phyloP scores from a whole-genome alignment of 768 basidiomycete species.

The Daedaleopsis nitida region DNA sequence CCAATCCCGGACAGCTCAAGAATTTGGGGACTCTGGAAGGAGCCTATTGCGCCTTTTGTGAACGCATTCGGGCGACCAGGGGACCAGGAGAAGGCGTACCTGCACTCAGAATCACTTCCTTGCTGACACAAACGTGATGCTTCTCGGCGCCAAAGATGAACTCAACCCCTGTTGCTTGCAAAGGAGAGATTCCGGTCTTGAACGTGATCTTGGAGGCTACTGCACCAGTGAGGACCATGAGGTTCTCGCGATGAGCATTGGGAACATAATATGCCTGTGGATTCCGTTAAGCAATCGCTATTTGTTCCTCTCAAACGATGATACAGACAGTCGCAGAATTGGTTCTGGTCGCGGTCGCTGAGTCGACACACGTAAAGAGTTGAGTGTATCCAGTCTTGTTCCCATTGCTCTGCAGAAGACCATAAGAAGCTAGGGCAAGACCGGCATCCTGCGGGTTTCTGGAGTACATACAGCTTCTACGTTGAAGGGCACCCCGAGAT shows the following conservation, averaged over 20 bases:
- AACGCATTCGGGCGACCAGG: background rate
- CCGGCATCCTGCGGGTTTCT: background rate
- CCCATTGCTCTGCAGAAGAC: background rate
- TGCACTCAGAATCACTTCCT: background rate
- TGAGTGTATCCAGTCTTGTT: background rate
- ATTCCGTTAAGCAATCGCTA: too few relatives aligned
- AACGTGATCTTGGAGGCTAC: background rate
- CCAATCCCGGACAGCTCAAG: constrained; percentile 16
- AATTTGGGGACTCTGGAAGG: constrained; percentile 7
- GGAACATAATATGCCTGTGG: background rate
- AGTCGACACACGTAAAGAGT: background rate
- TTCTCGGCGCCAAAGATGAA: background rate
- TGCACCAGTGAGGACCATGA: background rate
- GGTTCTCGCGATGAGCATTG: background rate
- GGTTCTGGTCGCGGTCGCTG: background rate
- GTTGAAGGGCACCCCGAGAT: background rate
- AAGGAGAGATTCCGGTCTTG: background rate
- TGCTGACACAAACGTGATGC: background rate
- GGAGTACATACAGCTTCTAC: background rate
- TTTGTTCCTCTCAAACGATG: background rate
- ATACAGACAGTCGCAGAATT: background rate
- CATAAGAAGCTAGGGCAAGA: too few relatives aligned
- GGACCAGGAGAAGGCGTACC: too few relatives aligned
- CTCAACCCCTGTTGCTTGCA: background rate
- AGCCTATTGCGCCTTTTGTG: background rate